Conservation (phyloP, 495 filamentous ascomycete species). For the Oidiodendron maius region DNA sequence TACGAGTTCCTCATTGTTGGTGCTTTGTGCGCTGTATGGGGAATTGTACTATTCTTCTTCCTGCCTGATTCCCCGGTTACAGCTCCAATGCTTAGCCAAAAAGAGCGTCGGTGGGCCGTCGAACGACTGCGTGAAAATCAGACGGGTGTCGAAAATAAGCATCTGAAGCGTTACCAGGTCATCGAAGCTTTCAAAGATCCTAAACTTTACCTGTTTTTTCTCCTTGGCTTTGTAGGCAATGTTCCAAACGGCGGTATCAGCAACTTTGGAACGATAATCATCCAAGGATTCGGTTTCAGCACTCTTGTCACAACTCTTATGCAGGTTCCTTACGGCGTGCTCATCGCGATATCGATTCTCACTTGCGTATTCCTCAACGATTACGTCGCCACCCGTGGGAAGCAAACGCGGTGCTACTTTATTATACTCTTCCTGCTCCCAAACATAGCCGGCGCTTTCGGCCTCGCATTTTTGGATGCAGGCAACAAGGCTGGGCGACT, state of each 20-base stretch:
- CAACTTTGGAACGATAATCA: constrained; percentile 56
- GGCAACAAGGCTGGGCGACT: constrained; percentile 39
- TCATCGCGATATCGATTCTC: constrained; percentile 15
- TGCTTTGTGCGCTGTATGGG: not conserved
- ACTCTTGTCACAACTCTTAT: constrained; percentile 41
- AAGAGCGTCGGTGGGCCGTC: constrained; percentile 51
- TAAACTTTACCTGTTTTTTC: constrained; percentile 52
- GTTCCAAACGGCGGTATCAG: constrained; percentile 47
- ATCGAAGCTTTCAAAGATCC: constrained; percentile 47
- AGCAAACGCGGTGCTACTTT: constrained; percentile 17
- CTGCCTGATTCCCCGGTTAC: constrained; percentile 55
- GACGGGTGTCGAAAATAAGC: constrained; percentile 43
- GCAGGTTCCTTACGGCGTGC: constrained; percentile 50
- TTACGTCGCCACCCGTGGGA: constrained; percentile 1
- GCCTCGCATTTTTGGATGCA: constrained; percentile 49
- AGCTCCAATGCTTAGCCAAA: constrained; percentile 28
- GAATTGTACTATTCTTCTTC: not conserved
- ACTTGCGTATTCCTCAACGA: not conserved
- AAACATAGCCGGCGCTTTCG: constrained; percentile 38
- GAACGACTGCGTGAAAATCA: constrained; percentile 60
- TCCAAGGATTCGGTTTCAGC: constrained; percentile 55
- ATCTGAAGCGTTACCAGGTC: constrained; percentile 31
- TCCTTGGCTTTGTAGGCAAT: constrained; percentile 40
- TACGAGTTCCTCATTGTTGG: constrained; percentile 54
- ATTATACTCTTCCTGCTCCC: constrained; percentile 45